A percentile compares a stretch with the other conserved stretches of the same genome.
These are phyloP conservation scores for Melocanna baccifera DNA, from an alignment of 176 grass and related monocot genomes.

Conservation along the genomic window DNA sequence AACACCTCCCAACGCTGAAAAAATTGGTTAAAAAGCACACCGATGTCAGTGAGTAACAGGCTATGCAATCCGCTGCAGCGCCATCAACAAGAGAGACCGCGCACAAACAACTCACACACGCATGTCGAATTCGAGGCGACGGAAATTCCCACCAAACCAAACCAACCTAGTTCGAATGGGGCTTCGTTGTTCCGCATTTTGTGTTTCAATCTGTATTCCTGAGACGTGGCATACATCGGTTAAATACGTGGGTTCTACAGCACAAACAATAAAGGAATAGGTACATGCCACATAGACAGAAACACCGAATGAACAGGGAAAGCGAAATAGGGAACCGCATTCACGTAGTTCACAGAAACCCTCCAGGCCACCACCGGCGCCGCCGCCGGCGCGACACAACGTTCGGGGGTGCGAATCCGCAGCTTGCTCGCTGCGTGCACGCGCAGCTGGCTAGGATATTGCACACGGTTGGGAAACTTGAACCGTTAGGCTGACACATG, in stretches of 20 bases:
- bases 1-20: not conserved
- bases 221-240: too few relatives aligned
- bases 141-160: not conserved
- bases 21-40: not conserved
- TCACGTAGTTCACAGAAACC: too few relatives aligned
- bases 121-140: not conserved
- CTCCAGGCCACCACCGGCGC: not conserved
- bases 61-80: not conserved
- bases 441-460: not conserved
- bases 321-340: too few relatives aligned
- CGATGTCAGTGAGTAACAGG: not conserved
- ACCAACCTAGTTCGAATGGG: not conserved
- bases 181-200: too few relatives aligned
- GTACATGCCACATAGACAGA: too few relatives aligned
- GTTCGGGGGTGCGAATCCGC: constrained; percentile 18
- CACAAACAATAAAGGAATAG: too few relatives aligned
- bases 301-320: too few relatives aligned
- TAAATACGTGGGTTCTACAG: too few relatives aligned
- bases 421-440: not conserved
- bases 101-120: not conserved
- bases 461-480: not conserved
- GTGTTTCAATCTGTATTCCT: too few relatives aligned
- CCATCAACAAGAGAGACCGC: not conserved
- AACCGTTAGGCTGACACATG: not conserved
- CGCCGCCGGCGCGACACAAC: not conserved